Evolutionary conservation across 225 moss, liverwort and hornwort genomes (phyloP).

Genomic region (Bryoerythrophyllum caledonicum): DNA sequence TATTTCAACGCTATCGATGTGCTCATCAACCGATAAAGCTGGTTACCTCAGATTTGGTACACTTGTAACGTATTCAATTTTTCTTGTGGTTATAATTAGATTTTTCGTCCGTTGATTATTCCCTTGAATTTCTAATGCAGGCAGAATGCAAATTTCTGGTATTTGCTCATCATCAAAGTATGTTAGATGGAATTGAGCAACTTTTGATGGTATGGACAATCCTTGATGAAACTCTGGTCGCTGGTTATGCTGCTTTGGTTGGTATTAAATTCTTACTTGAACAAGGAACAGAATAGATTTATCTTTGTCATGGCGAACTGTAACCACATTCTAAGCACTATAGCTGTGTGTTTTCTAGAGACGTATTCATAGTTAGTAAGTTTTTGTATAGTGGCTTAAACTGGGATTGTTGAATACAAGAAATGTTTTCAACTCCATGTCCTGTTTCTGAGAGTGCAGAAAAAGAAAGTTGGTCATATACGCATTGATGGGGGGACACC

Average conservation of each 20-base stretch:
- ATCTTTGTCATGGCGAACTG: slow-evolving; percentile 9
- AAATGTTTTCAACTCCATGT: slow-evolving; percentile 5
- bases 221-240: slow-evolving; percentile 8
- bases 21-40: slow-evolving; percentile 5
- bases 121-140: slow-evolving; percentile 47
- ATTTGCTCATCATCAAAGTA: slow-evolving; percentile 90
- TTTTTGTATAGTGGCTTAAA: neutral
- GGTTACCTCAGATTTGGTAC: neutral
- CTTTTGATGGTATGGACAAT: slow-evolving; percentile 63
- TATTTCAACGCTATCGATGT: slow-evolving; percentile 3
- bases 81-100: slow-evolving; percentile 4
- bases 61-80: neutral
- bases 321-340: neutral
- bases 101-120: slow-evolving; percentile 26
- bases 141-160: slow-evolving; percentile 96
- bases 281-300: neutral
- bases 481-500: slow-evolving; percentile 93
- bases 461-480: slow-evolving; percentile 81
- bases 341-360: slow-evolving; percentile 4
- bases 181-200: slow-evolving; percentile 87
- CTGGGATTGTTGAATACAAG: neutral
- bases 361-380: neutral
- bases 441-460: slow-evolving; percentile 50
- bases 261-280: neutral
- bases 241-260: slow-evolving; percentile 4